Evolutionary conservation across 2,329 filamentous ascomycete genomes (phyloP).

Genomic region (Dendrostoma leiphaemia): DNA sequence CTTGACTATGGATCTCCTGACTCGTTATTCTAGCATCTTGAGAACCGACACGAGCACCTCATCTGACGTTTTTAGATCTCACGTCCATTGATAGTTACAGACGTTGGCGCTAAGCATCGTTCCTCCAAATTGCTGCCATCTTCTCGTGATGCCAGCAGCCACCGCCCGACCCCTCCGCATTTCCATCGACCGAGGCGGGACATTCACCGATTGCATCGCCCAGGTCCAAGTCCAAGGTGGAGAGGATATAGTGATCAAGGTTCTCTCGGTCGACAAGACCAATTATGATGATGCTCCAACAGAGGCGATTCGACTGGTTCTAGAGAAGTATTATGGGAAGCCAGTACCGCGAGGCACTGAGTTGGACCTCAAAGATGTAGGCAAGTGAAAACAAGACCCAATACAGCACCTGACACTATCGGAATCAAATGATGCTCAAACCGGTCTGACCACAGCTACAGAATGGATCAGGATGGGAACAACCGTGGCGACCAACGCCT

Average conservation of each 20-base stretch:
- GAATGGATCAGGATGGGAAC: conserved; percentile 58
- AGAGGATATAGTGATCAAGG: conserved; percentile 65
- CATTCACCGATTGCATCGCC: conserved; percentile 8
- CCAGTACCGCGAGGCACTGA: conserved; percentile 7
- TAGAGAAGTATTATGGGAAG: conserved; percentile 20
- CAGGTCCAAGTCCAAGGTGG: conserved; percentile 27
- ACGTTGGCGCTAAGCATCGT: background rate
- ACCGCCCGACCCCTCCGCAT: background rate
- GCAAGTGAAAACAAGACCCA: background rate
- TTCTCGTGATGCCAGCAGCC: background rate
- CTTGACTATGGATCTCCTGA: too few species aligned
- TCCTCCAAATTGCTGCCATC: background rate
- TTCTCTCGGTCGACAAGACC: conserved; percentile 64
- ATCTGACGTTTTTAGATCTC: too few species aligned
- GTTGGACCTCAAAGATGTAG: background rate
- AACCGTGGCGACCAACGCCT: conserved; percentile 66
- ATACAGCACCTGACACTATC: background rate
- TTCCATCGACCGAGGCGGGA: conserved; percentile 6
- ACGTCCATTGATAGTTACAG: too few species aligned
- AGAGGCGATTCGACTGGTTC: conserved; percentile 48
- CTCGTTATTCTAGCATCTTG: too few species aligned
- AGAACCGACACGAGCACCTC: too few species aligned
- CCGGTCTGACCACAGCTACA: background rate
- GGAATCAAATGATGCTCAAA: background rate
- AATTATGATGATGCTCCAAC: conserved; percentile 67